These are phyloP conservation scores for Dalechampia spathulata DNA, from an alignment of 441 rosid species.

Conservation along the genomic window DNA sequence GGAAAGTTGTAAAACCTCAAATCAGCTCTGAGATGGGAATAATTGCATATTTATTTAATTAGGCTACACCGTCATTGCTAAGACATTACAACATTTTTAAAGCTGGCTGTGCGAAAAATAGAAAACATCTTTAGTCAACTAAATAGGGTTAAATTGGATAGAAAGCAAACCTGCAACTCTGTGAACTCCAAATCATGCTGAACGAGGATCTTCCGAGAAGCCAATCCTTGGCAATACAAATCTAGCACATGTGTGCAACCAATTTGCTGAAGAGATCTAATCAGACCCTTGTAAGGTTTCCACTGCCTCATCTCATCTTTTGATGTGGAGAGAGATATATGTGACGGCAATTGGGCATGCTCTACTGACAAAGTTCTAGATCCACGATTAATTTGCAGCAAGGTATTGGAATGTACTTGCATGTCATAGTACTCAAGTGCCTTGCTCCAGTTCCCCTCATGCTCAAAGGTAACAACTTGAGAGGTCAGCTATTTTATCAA, in stretches of 20 bases:
- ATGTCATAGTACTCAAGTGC: slow-evolving; percentile 94
- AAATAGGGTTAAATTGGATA: neutral
- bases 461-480: slow-evolving; percentile 92
- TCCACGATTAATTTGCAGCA: slow-evolving; percentile 29
- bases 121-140: neutral
- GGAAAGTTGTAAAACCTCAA: slow-evolving; percentile 6
- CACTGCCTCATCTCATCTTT: slow-evolving; percentile 43
- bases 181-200: slow-evolving; percentile 74
- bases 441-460: slow-evolving; percentile 94
- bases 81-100: neutral
- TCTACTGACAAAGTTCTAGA: slow-evolving; percentile 29
- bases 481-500: slow-evolving; percentile 55
- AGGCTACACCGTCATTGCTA: neutral
- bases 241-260: slow-evolving; percentile 92
- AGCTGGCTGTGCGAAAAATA: neutral
- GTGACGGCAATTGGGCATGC: slow-evolving; percentile 25
- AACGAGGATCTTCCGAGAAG: slow-evolving; percentile 58
- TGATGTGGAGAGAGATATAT: slow-evolving; percentile 27
- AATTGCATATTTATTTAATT: neutral
- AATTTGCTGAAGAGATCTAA: slow-evolving; percentile 89
- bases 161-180: slow-evolving; percentile 74
- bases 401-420: slow-evolving; percentile 70
- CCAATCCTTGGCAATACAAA: slow-evolving; percentile 82
- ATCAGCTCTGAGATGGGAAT: neutral
- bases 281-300: slow-evolving; percentile 84